These are phyloP conservation scores for Coniosporium apollinis DNA, from an alignment of 495 filamentous ascomycete genomes.

Conservation along the genomic window DNA sequence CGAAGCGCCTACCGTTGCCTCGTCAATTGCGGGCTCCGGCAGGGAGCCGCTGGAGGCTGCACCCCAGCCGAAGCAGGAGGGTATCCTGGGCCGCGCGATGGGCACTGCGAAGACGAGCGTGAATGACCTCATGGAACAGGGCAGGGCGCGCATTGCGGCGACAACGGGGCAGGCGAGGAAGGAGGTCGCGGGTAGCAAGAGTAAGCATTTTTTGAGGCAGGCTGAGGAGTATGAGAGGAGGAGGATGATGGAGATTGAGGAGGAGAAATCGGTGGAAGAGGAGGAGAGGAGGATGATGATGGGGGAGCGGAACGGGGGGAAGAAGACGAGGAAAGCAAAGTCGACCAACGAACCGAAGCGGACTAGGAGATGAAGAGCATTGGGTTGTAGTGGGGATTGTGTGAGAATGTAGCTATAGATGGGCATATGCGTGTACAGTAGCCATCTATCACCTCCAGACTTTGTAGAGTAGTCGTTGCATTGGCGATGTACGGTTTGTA, in stretches of 20 bases:
- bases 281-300: constrained; percentile 31
- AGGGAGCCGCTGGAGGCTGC: not conserved
- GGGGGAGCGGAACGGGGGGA: constrained; percentile 26
- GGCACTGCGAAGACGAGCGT: too few relatives aligned
- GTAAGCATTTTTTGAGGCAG: not conserved
- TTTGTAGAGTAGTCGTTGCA: too few relatives aligned
- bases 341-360: not conserved
- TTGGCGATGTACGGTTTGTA: too few relatives aligned
- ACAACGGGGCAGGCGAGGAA: not conserved
- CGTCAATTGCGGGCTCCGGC: not conserved
- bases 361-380: too few relatives aligned
- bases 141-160: not conserved
- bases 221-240: constrained; percentile 24
- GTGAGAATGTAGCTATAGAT: too few relatives aligned
- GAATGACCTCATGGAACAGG: not conserved
- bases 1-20: not conserved
- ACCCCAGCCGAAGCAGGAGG: not conserved
- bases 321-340: not conserved
- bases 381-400: too few relatives aligned
- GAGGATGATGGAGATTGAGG: constrained; percentile 18
- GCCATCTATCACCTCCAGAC: too few relatives aligned
- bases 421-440: too few relatives aligned
- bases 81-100: too few relatives aligned
- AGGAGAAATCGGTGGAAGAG: constrained; percentile 13
- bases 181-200: not conserved